phyloP scores from a whole-genome alignment of 2,329 filamentous ascomycete species.

The Exophiala aquamarina region DNA sequence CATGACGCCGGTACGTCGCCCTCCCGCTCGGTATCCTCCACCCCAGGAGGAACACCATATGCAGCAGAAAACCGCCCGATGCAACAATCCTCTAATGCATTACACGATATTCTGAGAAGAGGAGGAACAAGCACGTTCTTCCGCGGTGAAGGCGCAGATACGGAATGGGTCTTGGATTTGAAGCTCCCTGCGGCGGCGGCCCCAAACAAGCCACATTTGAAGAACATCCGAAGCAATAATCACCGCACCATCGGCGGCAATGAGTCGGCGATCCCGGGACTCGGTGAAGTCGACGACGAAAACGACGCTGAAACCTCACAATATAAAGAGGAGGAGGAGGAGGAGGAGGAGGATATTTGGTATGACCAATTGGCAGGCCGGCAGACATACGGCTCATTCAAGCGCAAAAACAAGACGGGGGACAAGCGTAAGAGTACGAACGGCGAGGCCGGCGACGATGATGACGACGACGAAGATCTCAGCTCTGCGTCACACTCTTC shows the following conservation, averaged over 20 bases:
- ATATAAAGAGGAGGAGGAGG: constrained; percentile 11
- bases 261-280: neutral
- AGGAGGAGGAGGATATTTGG: constrained; percentile 20
- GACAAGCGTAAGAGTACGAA: neutral
- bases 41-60: constrained; percentile 10
- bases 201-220: neutral
- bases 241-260: neutral
- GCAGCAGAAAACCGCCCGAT: neutral
- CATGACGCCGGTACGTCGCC: constrained; percentile 6
- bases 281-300: neutral
- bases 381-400: constrained; percentile 27
- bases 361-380: constrained; percentile 15
- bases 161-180: constrained; percentile 28
- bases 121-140: constrained; percentile 17
- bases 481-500: constrained; percentile 2
- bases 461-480: constrained; percentile 7
- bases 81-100: too few relatives aligned
- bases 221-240: neutral
- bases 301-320: too few relatives aligned
- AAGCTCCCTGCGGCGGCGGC: constrained; percentile 4
- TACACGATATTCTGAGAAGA: constrained; percentile 5
- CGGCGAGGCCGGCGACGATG: neutral
- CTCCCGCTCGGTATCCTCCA: constrained; percentile 9
- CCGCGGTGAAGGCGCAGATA: constrained; percentile 20
- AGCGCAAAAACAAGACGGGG: constrained; percentile 13